Percentiles rank a stretch among this genome's conserved stretches.
phyloP scores from a whole-genome alignment of 768 basidiomycete species.

The Boletus pseudopeckii region DNA sequence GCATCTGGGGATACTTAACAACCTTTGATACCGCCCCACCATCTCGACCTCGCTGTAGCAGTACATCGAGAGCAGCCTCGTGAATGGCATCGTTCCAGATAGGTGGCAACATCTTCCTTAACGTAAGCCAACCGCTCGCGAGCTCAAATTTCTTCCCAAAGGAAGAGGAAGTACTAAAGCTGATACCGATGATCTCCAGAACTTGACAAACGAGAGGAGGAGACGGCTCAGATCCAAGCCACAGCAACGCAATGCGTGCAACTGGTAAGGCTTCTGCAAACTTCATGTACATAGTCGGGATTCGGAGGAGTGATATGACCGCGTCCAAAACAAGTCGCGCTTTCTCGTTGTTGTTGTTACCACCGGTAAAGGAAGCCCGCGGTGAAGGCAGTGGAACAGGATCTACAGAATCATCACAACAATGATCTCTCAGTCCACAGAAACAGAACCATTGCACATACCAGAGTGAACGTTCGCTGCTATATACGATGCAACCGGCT shows the following conservation, averaged over 20 bases:
- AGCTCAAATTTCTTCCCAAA: constrained; percentile 84
- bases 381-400: constrained; percentile 7
- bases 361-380: constrained; percentile 6
- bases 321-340: constrained; percentile 66
- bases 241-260: constrained; percentile 72
- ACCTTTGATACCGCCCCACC: constrained; percentile 20
- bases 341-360: constrained; percentile 40
- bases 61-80: constrained; percentile 61
- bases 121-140: constrained; percentile 76
- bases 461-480: constrained; percentile 75
- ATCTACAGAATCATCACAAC: neutral
- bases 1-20: constrained; percentile 61
- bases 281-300: constrained; percentile 57
- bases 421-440: neutral
- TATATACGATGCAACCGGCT: constrained; percentile 82
- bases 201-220: constrained; percentile 55
- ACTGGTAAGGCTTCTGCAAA: constrained; percentile 74
- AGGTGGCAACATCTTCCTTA: constrained; percentile 64
- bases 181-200: constrained; percentile 54
- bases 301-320: constrained; percentile 59
- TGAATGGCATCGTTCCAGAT: constrained; percentile 71
- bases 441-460: constrained; percentile 28
- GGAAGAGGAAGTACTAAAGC: constrained; percentile 50
- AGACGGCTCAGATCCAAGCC: constrained; percentile 76
- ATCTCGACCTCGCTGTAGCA: constrained; percentile 47